Percentiles rank a stretch among this genome's conserved stretches.
These are phyloP conservation scores for Aspergillus vadensis DNA, from an alignment of 2,329 filamentous ascomycete genomes.

Conservation along the genomic window DNA sequence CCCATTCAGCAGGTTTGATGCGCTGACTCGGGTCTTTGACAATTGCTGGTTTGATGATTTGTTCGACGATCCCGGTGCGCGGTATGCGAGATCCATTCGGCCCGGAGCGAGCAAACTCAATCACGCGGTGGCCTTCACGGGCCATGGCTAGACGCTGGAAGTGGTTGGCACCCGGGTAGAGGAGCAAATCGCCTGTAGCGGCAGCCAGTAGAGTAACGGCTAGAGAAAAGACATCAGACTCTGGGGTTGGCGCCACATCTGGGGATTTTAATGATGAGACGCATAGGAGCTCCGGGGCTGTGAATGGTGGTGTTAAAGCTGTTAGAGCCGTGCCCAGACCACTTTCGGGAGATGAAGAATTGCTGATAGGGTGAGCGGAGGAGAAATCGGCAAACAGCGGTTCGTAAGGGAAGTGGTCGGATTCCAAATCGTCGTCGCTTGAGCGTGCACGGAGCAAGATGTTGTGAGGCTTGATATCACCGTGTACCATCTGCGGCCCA, in stretches of 20 bases:
- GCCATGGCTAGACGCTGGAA: constrained; percentile 48
- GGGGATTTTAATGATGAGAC: constrained; percentile 39
- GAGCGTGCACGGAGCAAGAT: constrained; percentile 39
- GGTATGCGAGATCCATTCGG: constrained; percentile 43
- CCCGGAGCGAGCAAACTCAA: constrained; percentile 44
- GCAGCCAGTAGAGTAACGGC: constrained; percentile 49
- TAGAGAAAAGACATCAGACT: constrained; percentile 50
- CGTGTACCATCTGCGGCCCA: constrained; percentile 46
- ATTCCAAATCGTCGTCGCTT: constrained; percentile 12
- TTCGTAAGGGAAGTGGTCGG: constrained; percentile 37
- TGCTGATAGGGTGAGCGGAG: constrained; percentile 35
- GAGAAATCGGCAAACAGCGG: constrained; percentile 51
- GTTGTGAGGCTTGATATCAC: constrained; percentile 53
- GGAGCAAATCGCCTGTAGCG: constrained; percentile 48
- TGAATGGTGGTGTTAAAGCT: constrained; percentile 48
- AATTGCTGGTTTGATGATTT: constrained; percentile 41
- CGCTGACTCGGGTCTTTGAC: constrained; percentile 40
- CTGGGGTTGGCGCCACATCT: constrained; percentile 36
- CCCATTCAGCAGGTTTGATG: constrained; percentile 36
- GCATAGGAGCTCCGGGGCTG: constrained; percentile 48
- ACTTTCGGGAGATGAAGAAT: constrained; percentile 16
- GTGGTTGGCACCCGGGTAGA: constrained; percentile 44
- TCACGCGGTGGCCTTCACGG: constrained; percentile 45
- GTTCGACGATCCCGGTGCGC: constrained; percentile 44
- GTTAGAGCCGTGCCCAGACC: constrained; percentile 32